A percentile compares a stretch with the other conserved stretches of the same genome.
These are phyloP conservation scores for Chionographis japonica DNA, from an alignment of 106 monocot genomes.

Conservation along the genomic window DNA sequence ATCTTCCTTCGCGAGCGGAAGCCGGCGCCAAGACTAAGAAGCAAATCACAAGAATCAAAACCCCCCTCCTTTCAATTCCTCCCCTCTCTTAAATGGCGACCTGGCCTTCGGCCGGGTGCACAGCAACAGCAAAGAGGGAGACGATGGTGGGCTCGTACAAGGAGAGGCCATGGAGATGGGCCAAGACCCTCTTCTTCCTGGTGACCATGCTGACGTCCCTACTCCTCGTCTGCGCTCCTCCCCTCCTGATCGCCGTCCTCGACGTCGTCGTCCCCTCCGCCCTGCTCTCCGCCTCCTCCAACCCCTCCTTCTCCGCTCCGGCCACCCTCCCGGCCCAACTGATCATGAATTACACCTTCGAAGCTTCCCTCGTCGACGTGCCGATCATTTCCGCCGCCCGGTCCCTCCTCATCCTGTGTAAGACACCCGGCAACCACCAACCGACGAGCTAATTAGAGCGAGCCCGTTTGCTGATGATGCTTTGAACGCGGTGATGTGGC, in stretches of 20 bases:
- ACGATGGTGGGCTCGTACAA: constrained; percentile 1
- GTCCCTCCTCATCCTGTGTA: constrained; percentile 66
- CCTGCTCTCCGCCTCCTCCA: constrained; percentile 11
- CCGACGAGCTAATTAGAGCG: background rate
- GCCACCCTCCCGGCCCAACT: constrained; percentile 7
- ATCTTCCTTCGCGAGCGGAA: too few species aligned
- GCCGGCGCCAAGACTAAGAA: too few species aligned
- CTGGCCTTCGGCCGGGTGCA: background rate
- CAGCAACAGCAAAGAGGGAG: background rate
- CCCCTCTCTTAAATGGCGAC: background rate
- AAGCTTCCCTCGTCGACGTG: constrained; percentile 49
- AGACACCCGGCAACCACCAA: background rate
- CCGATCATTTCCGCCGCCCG: constrained; percentile 49
- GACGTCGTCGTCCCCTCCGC: constrained; percentile 32
- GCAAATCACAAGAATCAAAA: background rate
- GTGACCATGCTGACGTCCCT: constrained; percentile 28
- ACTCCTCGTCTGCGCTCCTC: constrained; percentile 35
- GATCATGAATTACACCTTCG: constrained; percentile 35
- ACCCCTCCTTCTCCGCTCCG: background rate
- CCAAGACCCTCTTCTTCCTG: constrained; percentile 36
- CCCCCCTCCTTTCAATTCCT: background rate
- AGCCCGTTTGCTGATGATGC: background rate
- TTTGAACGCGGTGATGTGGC: background rate
- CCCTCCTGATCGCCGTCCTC: constrained; percentile 28
- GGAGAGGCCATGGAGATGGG: constrained; percentile 25